Evolutionary conservation across 768 basidiomycete genomes (phyloP), one percentile per base, ranked within the genome.

Genomic region (Hemileccinum rubropunctum): DNA sequence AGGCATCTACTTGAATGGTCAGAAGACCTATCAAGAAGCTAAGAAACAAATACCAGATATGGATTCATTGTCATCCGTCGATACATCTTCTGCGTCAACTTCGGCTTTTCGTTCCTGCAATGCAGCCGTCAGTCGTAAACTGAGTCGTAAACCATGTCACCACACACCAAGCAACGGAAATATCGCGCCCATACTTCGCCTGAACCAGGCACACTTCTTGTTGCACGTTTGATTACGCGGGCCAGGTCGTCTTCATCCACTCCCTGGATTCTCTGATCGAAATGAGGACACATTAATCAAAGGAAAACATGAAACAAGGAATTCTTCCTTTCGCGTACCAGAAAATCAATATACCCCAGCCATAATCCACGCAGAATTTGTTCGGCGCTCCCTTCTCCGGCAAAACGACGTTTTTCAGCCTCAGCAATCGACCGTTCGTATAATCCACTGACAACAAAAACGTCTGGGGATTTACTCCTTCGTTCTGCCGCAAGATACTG

Each of bases 111-210:
- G 54, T 50, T 67, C 66, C 66, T 67, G 38, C 5, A 18, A 26
- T n/a, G 6, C 11, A 10, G 34, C 4, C 1, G 17, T 61, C 6
- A 45, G 49, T 4, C 21, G 7, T 17, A n/a, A 47, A 34, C 1
- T 4, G 28, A 34, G 14, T 15, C 15, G 39, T 17, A 13, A 6
- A 21, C 15, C 14, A 36, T 32, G 14, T 17, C 38, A 9, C n/a
- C 23, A 60, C 78, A 54, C 47, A 88, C 91, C 68, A 88, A 59
- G 55, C 79, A 78, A 34, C 87, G 82, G 12, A 93, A 81, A 63
- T 88, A 89, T 36, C 82, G 75, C 6, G 88, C 83, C 85, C 87
- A 89, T 14, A 90, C 71, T 58, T 88, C 86, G 17, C 91, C 91
- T 30, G 79, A 88, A 15, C 75, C 78, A 35, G 91, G 89, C 0